These are phyloP conservation scores for Endoconidiophora polonica DNA, from an alignment of 2,329 filamentous ascomycete genomes.

Conservation along the genomic window DNA sequence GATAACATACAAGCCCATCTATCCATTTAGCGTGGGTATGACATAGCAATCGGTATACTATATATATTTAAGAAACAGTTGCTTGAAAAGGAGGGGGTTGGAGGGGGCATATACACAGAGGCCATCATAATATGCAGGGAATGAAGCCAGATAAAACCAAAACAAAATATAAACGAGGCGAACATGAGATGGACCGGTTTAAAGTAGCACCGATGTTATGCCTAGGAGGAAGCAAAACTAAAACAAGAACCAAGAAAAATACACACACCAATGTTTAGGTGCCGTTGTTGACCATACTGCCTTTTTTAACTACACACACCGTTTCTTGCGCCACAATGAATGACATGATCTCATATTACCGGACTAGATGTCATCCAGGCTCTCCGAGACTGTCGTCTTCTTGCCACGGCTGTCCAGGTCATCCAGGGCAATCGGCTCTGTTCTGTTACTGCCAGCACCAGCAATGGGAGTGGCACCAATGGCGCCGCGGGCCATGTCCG, in stretches of 20 bases:
- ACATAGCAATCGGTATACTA: too few relatives aligned
- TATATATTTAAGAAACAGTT: too few relatives aligned
- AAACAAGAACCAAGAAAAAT: slow-evolving; percentile 9
- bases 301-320: background rate
- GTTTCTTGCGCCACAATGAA: slow-evolving; percentile 12
- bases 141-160: background rate
- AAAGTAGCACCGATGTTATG: too few relatives aligned
- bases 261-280: slow-evolving; percentile 2
- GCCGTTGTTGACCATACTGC: background rate
- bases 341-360: background rate
- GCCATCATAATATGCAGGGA: too few relatives aligned
- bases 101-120: too few relatives aligned
- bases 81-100: too few relatives aligned
- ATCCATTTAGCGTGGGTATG: too few relatives aligned
- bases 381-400: slow-evolving; percentile 22
- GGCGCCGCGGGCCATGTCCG: slow-evolving; percentile 70
- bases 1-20: too few relatives aligned
- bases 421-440: slow-evolving; percentile 35
- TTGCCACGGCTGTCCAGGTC: slow-evolving; percentile 43
- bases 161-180: background rate
- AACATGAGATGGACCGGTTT: background rate
- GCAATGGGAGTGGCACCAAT: slow-evolving; percentile 50
- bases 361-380: slow-evolving; percentile 40
- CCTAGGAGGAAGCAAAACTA: too few relatives aligned
- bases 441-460: slow-evolving; percentile 20